A percentile compares a stretch with the other conserved stretches of the same genome.
These are phyloP conservation scores for Aristolochia californica DNA, from an alignment of 164 flowering plant genomes.

Conservation along the genomic window DNA sequence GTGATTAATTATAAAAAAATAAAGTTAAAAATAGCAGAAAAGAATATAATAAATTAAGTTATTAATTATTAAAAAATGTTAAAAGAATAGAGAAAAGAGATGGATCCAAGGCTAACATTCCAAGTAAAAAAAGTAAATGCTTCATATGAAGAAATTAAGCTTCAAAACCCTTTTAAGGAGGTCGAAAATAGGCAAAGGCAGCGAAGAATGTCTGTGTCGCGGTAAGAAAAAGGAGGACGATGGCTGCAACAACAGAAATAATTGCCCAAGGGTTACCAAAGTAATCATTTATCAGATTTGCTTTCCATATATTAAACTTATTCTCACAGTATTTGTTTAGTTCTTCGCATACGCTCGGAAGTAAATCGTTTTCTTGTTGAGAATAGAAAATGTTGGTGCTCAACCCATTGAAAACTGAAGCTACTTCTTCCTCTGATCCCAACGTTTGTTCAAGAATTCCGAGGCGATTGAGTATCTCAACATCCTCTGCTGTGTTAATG, in stretches of 20 bases:
- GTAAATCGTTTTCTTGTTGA: neutral
- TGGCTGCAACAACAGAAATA: neutral
- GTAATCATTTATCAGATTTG: neutral
- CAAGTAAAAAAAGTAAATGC: too few relatives aligned
- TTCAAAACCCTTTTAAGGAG: neutral
- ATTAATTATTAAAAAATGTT: too few relatives aligned
- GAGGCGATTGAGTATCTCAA: neutral
- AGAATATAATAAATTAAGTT: too few relatives aligned
- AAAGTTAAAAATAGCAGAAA: too few relatives aligned
- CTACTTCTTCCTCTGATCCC: slow-evolving; percentile 5
- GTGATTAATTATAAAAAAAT: too few relatives aligned
- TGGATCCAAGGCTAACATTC: too few relatives aligned
- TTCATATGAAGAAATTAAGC: too few relatives aligned
- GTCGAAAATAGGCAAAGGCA: neutral
- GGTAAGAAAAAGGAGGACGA: neutral
- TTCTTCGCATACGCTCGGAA: neutral
- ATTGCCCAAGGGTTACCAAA: slow-evolving; percentile 1
- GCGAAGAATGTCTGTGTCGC: neutral
- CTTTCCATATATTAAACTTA: neutral
- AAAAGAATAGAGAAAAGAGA: too few relatives aligned
- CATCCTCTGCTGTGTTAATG: slow-evolving; percentile 4
- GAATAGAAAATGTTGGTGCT: neutral
- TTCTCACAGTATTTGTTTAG: neutral
- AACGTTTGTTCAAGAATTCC: neutral
- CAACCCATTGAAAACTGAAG: slow-evolving; percentile 2